Base-by-base conservation (phyloP, 2,329 filamentous ascomycete genomes). In the Diatrype stigma region DNA sequence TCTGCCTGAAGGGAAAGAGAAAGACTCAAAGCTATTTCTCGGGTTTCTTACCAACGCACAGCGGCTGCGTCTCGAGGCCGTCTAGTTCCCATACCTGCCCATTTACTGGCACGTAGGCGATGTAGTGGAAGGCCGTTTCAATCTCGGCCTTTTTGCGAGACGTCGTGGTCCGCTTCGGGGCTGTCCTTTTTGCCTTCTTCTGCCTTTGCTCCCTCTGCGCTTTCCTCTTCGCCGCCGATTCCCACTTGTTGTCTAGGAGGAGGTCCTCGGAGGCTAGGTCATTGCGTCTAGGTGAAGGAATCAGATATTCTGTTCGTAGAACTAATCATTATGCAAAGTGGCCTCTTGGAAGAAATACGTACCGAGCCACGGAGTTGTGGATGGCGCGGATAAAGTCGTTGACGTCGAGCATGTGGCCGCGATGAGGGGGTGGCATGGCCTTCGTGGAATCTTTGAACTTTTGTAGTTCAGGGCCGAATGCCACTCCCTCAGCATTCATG, bases 321-420 rank as follows among this genome's bases (percentile, higher is more conserved):
- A n/a, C n/a, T n/a, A n/a, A n/a, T n/a, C n/a, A n/a, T n/a, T n/a
- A n/a, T n/a, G n/a, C n/a, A n/a, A n/a, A n/a, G n/a, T n/a, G n/a
- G n/a, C n/a, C n/a, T n/a, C n/a, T n/a, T n/a, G 11, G 8, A 7
- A 4, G 19, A 38, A 17, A 26, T 28, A 66, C 71, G 61, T 74
- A 79, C 82, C 85, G 76, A 17, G 90, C 88, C 62, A 95, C 96
- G 0, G 89, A 91, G 65, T 97, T 97, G 69, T 97, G 94, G 30
- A 89, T 84, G 28, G 77, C 78, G 57, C 91, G 88, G 48, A 97
- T 86, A 65, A 88, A 90, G 10, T 81, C 74, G 62, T 92, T 90
- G 47, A 81, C 80, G 55, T 85, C 84, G 45, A 99, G 81, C 7
- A 83, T 79, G 62, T 92, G 79, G 11, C 93, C 94, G 42, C 91